Percentiles rank a stretch among this genome's conserved stretches.
Conservation (phyloP, 2,329 filamentous ascomycete species). For the Calonectria montana region DNA sequence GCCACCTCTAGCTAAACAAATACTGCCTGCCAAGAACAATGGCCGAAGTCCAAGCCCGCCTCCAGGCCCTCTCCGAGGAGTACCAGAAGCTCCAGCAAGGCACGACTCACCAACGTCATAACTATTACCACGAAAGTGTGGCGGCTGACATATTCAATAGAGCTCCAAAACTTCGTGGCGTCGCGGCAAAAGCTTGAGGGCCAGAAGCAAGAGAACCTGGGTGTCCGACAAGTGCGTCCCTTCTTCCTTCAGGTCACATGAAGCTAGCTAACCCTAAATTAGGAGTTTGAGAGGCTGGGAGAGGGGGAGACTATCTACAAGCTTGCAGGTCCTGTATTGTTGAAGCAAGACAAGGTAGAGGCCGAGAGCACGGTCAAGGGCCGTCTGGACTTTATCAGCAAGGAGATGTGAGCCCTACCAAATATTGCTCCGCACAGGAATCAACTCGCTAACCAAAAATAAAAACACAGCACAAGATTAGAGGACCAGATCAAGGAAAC, state of each 20-base stretch:
- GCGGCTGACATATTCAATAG: slow-evolving; percentile 57
- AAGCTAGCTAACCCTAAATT: slow-evolving; percentile 29
- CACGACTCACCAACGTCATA: slow-evolving; percentile 49
- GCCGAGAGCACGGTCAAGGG: slow-evolving; percentile 92
- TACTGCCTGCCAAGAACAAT: slow-evolving; percentile 53
- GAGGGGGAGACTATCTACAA: slow-evolving; percentile 95
- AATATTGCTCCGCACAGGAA: neutral
- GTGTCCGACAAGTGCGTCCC: slow-evolving; percentile 78
- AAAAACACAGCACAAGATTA: slow-evolving; percentile 48
- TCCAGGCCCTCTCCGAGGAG: slow-evolving; percentile 87
- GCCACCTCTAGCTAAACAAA: neutral
- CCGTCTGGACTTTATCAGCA: slow-evolving; percentile 89
- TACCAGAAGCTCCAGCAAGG: slow-evolving; percentile 90
- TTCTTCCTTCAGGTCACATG: neutral
- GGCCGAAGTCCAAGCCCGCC: slow-evolving; percentile 78
- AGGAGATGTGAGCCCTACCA: slow-evolving; percentile 81
- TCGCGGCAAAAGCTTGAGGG: slow-evolving; percentile 93
- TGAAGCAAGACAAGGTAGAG: slow-evolving; percentile 95
- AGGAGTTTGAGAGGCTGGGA: slow-evolving; percentile 86
- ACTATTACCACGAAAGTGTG: slow-evolving; percentile 6
- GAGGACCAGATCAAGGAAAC: slow-evolving; percentile 66
- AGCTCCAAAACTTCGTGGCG: slow-evolving; percentile 80
- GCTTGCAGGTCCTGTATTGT: slow-evolving; percentile 87
- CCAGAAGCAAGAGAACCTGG: slow-evolving; percentile 91
- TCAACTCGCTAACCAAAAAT: slow-evolving; percentile 26